These are phyloP conservation scores for Scheffersomyces amazonensis DNA, from an alignment of 805 yeast genomes.

Conservation along the genomic window DNA sequence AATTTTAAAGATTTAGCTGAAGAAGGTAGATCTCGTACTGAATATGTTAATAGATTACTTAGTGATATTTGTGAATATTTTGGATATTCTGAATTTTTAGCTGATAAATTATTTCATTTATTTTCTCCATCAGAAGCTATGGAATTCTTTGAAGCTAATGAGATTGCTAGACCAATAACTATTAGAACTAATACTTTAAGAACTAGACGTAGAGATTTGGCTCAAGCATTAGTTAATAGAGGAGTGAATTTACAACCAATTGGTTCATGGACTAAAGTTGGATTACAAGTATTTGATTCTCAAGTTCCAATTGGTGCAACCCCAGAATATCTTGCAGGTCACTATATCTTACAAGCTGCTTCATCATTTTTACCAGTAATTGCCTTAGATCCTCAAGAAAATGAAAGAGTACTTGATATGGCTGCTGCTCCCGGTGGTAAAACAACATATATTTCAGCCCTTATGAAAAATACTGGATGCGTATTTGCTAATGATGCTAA, in stretches of 20 bases:
- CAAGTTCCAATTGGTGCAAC: constrained; percentile 99
- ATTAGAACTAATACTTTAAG: constrained; percentile 96
- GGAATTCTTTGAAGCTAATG: constrained; percentile 98
- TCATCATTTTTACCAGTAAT: constrained; percentile 96
- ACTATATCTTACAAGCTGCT: constrained; percentile 96
- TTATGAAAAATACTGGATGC: constrained; percentile 98
- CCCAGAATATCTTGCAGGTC: constrained; percentile 97
- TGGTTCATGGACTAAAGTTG: constrained; percentile 98
- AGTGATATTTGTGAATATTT: constrained; percentile 89
- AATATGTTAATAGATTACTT: constrained; percentile 73
- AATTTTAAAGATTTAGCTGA: constrained; percentile 81
- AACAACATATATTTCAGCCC: constrained; percentile 89
- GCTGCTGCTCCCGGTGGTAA: constrained; percentile 99
- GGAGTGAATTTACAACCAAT: constrained; percentile 98
- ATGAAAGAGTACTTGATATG: constrained; percentile 95
- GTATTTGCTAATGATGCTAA: constrained; percentile 97
- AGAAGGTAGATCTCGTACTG: constrained; percentile 82
- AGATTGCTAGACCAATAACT: constrained; percentile 92
- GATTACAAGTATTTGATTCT: constrained; percentile 94
- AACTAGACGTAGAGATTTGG: constrained; percentile 93
- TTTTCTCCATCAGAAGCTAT: constrained; percentile 95
- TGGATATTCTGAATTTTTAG: constrained; percentile 88
- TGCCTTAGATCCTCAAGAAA: constrained; percentile 97
- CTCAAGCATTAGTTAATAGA: constrained; percentile 90
- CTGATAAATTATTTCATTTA: constrained; percentile 87